Base-by-base conservation (phyloP, 768 basidiomycete genomes). In the Pleurotus pulmonarius region DNA sequence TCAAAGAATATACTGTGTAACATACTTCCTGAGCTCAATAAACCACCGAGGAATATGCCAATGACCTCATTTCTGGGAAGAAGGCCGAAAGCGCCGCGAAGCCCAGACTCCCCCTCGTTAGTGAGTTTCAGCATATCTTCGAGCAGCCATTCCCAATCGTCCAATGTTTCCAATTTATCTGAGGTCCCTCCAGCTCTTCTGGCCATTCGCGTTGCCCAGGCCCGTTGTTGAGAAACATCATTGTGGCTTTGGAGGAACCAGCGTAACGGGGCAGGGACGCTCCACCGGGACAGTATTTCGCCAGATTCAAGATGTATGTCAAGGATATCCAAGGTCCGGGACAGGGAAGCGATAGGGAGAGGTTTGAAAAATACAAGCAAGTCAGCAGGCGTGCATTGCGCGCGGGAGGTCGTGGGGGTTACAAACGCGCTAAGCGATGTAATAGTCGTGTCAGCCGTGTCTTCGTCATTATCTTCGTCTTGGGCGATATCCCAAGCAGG, bases 301-400 rank as follows among this genome's bases (percentile, higher is more conserved):
- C 92, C 95, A 0, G 90, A 90, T 65, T 97, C 92, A 11, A 99
- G 80, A 69, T 98, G 96, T 1, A 96, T 83, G 70, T 98, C 96
- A 51, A 98, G 80, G 49, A 94, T 84, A 67, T 99, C 96, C 40
- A 99, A 81, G 5, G 87, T 85, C 52, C 83, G 82, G 0, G 94
- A 95, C 6, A 98, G 75, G 1, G 90, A 83, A 2, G 83, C 70
- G 16, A 87, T 70, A 0, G 89, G 85, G 4, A 98, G 77, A 1
- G 91, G 88, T 56, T 82, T 79, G 75, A 97, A 94, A 74, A 94
- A 95, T 2, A 87, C 61, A 57, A 90, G 75, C 5, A 98, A 75
- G 58, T 94, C 91, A 7, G 80, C 73, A 3, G 95, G 75, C 9
- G 82, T 83, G 64, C 74, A 82, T 40, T 68, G 71, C 12, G 80